Evolutionary conservation across 441 rosid species (phyloP), one percentile per base, ranked within the genome.

Genomic region (Gossypium gossypioides): DNA sequence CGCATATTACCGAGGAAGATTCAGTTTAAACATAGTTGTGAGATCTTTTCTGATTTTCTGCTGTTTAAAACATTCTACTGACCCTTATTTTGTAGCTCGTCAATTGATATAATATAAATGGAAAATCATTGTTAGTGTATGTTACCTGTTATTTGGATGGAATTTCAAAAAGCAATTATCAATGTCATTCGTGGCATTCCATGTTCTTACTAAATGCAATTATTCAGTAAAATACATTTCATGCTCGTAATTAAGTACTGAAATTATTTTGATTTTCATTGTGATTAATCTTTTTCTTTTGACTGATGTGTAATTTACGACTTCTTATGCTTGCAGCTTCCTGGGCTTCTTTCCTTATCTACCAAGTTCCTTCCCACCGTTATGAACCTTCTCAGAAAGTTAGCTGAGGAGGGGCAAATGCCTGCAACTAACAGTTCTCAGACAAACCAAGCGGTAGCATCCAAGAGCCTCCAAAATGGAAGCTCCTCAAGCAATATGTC

Each of bases 381-480:
- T 22, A 86, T 91, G 96, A 95, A 92, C 81, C 89, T 95, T 76
- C 79, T 95, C 3, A 87, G 55, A 78, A 92, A 82, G 76, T 87
- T 95, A n/a, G 96, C 96, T 0, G 99, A 95, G 78, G 91, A 88
- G 75, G 99, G 97, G 50, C 91, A 91, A 76, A 72, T 79, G 1
- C 87, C 94, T 7, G 76, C 87, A 6, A 32, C 83, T 48, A 76
- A 77, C 34, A 83, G 83, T 61, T 80, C 85, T 67, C 89, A 75
- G 16, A 70, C 81, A 78, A 80, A 80, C 77, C 74, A 89, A 15
- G 74, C 72, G 10, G 27, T 34, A 4, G 65, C 73, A 64, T 46
- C 87, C 3, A 86, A 69, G 51, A 82, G 80, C 63, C 69, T 74
- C 18, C 79, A 24, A 10, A 85, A 83, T 55, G 85, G 87, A 42